A percentile compares a stretch with the other conserved stretches of the same genome.
These are phyloP conservation scores for Neoboletus magnificus DNA, from an alignment of 768 basidiomycete genomes.

Conservation along the genomic window DNA sequence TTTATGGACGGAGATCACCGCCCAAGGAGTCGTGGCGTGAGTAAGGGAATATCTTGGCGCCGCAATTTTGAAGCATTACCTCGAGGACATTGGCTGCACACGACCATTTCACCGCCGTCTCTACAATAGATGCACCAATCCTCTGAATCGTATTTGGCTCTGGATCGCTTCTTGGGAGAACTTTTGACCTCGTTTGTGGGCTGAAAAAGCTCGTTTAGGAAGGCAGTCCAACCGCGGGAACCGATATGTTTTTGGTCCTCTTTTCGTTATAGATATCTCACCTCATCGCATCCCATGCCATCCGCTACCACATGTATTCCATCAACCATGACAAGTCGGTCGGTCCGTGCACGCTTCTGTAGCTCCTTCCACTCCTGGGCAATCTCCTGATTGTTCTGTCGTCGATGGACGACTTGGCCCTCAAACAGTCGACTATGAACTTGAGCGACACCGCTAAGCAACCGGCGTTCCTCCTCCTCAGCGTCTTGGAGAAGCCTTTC, in stretches of 20 bases:
- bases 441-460: conserved; percentile 55
- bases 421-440: conserved; percentile 60
- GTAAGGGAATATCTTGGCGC: not conserved
- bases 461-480: conserved; percentile 50
- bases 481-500: conserved; percentile 37
- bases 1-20: not conserved
- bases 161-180: conserved; percentile 31
- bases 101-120: conserved; percentile 53
- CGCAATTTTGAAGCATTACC: conserved; percentile 35
- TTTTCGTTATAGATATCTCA: conserved; percentile 28
- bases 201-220: conserved; percentile 14
- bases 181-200: conserved; percentile 10
- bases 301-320: conserved; percentile 35
- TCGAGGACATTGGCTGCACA: conserved; percentile 52
- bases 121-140: conserved; percentile 59
- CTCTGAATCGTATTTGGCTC: conserved; percentile 45
- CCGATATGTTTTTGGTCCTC: not conserved
- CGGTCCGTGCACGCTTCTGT: conserved; percentile 42
- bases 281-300: conserved; percentile 25
- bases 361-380: conserved; percentile 45
- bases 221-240: not conserved
- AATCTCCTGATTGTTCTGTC: conserved; percentile 40
- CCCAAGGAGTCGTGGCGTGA: not conserved
- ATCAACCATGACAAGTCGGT: conserved; percentile 39
- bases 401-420: conserved; percentile 39